These are phyloP conservation scores for Ceratobasidium sp. DNA, from an alignment of 1,284 basidiomycete genomes.

Conservation along the genomic window DNA sequence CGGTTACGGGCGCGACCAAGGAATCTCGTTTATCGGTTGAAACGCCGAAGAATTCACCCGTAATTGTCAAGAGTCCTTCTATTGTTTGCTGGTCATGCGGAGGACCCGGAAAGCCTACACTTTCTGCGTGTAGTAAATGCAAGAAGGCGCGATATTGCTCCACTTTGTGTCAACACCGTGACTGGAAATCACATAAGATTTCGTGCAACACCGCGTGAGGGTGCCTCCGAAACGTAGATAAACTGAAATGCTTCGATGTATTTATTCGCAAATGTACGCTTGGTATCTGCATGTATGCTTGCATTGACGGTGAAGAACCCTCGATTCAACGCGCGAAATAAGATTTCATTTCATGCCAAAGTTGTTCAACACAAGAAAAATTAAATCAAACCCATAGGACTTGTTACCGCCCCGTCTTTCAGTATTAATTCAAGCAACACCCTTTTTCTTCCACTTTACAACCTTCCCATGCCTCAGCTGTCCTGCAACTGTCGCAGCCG, in stretches of 20 bases:
- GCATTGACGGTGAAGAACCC: too few relatives aligned
- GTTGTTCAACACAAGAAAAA: too few relatives aligned
- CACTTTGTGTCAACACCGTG: neutral
- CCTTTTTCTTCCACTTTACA: conserved; percentile 42
- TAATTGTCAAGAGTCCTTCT: neutral
- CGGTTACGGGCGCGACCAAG: neutral
- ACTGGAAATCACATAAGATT: conserved; percentile 31
- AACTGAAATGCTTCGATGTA: neutral
- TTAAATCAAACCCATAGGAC: too few relatives aligned
- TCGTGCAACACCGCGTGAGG: conserved; percentile 4
- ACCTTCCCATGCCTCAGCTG: conserved; percentile 48
- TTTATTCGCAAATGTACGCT: neutral
- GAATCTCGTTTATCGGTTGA: neutral
- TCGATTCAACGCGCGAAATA: too few relatives aligned
- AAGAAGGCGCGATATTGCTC: conserved; percentile 38
- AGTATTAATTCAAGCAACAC: neutral
- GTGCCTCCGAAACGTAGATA: neutral
- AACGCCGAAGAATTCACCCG: neutral
- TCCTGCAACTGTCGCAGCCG: conserved; percentile 24
- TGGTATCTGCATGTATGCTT: neutral
- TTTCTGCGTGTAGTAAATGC: conserved; percentile 25
- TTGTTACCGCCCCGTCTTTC: too few relatives aligned
- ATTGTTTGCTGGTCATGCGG: conserved; percentile 30
- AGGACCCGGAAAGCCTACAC: neutral
- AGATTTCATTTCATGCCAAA: too few relatives aligned